Evolutionary conservation across 192 early-diverging fungal genomes (phyloP).

Genomic region (Coemansia sp.): DNA sequence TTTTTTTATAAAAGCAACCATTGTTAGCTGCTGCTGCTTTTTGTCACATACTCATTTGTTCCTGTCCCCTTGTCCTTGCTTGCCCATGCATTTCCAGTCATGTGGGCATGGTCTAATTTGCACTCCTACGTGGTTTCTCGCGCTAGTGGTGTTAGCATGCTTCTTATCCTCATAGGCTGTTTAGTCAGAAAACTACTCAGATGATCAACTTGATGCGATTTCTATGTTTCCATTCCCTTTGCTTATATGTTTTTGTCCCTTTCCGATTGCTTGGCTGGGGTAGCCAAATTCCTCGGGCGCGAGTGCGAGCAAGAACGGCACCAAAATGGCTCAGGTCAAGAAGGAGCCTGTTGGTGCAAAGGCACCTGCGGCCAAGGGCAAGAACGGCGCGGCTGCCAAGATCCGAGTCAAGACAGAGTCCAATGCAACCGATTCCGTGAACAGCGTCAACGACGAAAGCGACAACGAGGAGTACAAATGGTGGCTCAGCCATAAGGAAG

Average conservation of each 20-base stretch:
- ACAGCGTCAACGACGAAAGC: conserved; percentile 36
- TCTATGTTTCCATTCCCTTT: not conserved
- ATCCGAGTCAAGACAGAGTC: conserved; percentile 43
- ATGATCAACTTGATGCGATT: not conserved
- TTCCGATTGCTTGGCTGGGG: not conserved
- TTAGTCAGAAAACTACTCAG: no score
- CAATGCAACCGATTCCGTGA: conserved; percentile 11
- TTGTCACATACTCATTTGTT: no score
- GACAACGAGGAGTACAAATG: conserved; percentile 62
- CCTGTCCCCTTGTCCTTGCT: no score
- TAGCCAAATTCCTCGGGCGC: not conserved
- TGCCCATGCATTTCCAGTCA: not conserved
- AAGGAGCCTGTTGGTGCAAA: conserved; percentile 21
- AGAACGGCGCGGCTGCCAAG: conserved; percentile 26
- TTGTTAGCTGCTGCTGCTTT: no score
- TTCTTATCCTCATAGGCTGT: no score
- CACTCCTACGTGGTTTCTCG: not conserved
- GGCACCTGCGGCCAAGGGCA: conserved; percentile 8
- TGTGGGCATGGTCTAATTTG: not conserved
- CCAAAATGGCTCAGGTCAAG: conserved; percentile 14
- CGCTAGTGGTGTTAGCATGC: no score
- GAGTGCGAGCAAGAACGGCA: not conserved
- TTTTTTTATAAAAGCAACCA: no score
- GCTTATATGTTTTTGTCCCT: not conserved
- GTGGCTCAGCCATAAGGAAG: conserved; percentile 66